Percentiles rank a stretch among this genome's conserved stretches.
phyloP scores from a whole-genome alignment of 495 filamentous ascomycete genomes.

The Tetracladium setigerum region DNA sequence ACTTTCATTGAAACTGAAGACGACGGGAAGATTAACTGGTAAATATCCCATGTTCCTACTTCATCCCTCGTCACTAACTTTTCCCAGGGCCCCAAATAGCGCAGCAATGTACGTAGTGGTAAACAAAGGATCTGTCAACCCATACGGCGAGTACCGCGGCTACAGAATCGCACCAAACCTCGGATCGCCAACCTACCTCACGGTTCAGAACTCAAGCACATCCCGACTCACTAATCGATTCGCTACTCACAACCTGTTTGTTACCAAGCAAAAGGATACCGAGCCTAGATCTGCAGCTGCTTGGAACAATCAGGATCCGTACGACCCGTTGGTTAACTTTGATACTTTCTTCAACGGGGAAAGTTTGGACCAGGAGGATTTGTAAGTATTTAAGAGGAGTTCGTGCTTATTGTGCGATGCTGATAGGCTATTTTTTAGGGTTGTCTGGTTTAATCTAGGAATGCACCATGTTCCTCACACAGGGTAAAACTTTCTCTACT shows the following conservation, averaged over 20 bases:
- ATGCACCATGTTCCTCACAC: conserved; percentile 53
- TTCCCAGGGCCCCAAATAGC: conserved; percentile 44
- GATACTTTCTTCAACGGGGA: conserved; percentile 48
- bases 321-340: conserved; percentile 48
- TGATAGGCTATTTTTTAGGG: conserved; percentile 12
- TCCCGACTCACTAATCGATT: conserved; percentile 38
- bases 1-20: conserved; percentile 33
- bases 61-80: no score
- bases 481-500: conserved; percentile 44
- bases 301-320: conserved; percentile 37
- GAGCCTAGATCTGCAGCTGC: conserved; percentile 40
- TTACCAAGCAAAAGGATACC: conserved; percentile 44
- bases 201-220: conserved; percentile 39
- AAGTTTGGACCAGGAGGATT: conserved; percentile 42
- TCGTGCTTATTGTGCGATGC: background rate
- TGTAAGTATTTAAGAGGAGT: conserved; percentile 27
- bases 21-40: no score
- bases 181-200: conserved; percentile 34
- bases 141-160: conserved; percentile 46
- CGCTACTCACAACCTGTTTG: conserved; percentile 41
- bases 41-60: no score
- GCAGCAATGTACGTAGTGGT: conserved; percentile 42
- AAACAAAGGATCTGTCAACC: conserved; percentile 43
- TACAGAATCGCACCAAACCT: conserved; percentile 39
- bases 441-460: conserved; percentile 48